Base-by-base conservation (phyloP, 2,329 filamentous ascomycete species). In the Didymella exigua region DNA sequence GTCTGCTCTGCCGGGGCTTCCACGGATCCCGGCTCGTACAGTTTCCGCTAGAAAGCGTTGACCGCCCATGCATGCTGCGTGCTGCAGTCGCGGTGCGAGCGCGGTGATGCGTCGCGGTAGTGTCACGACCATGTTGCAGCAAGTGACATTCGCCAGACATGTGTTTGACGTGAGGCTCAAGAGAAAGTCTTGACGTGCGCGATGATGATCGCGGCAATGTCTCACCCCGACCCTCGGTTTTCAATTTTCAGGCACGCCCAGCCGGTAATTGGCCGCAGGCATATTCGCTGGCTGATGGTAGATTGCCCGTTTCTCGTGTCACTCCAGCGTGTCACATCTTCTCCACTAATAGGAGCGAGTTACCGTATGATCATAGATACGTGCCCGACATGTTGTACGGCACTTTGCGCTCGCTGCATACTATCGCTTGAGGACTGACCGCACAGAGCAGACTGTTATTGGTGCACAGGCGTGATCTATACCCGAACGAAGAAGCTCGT, bases 251-350 rank as follows among this genome's bases (percentile, higher is more conserved):
- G 52, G 52, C 52, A 55, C 52, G 8, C n/a, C 24, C 23, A 11
- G 23, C 6, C 27, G 23, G 14, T 55, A 46, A 55, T 55, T 55
- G 52, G 52, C 36, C 47, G 46, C 52, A 49, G 52, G 33, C 52
- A 54, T 45, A 16, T 34, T 23, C 40, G 51, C 51, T 49, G 51
- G 34, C 51, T 49, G 45, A 55, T 50, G 46, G 41, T 37, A 55
- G 50, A 55, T 55, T 55, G 47, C 52, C 31, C 21, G 13, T 41
- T 55, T 30, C 31, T 43, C 52, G 52, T 41, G 41, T 50, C 52
- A 55, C 52, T 50, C 40, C 40, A 45, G 52, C 41, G 46, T 50
- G 42, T 49, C 47, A 50, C 52, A 19, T 49, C 40, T 26, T 46
- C 29, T 37, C 41, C 46, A 55, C 47, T 34, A 41, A 46, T 41